A percentile compares a stretch with the other conserved stretches of the same genome.
phyloP scores from a whole-genome alignment of 1,284 basidiomycete species.

The Ceratobasidium sp. region DNA sequence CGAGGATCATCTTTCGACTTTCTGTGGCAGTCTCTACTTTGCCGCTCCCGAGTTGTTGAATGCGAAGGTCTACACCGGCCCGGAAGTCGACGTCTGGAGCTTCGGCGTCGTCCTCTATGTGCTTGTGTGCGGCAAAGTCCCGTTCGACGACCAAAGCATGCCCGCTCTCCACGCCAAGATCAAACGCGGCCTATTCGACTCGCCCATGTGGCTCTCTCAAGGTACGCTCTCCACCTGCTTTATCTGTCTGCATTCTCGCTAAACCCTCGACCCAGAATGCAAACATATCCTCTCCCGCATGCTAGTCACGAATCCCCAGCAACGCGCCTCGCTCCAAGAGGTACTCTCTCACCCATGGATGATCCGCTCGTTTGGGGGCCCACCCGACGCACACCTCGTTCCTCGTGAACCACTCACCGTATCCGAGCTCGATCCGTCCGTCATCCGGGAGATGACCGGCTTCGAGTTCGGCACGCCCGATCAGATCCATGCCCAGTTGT shows the following conservation, averaged over 20 bases:
- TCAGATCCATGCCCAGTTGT: slow-evolving; percentile 83
- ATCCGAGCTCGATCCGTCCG: slow-evolving; percentile 87
- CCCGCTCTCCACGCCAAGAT: slow-evolving; percentile 99
- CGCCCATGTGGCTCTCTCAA: slow-evolving; percentile 95
- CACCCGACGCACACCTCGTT: slow-evolving; percentile 89
- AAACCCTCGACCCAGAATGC: slow-evolving; percentile 77
- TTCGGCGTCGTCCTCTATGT: slow-evolving; percentile 99
- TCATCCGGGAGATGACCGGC: slow-evolving; percentile 93
- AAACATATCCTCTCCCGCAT: slow-evolving; percentile 94
- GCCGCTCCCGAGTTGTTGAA: slow-evolving; percentile 97
- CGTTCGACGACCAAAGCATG: slow-evolving; percentile 99
- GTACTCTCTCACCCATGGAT: slow-evolving; percentile 97
- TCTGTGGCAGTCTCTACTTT: slow-evolving; percentile 98
- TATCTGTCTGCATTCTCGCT: too few relatives aligned
- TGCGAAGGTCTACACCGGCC: slow-evolving; percentile 96
- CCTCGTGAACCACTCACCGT: slow-evolving; percentile 82
- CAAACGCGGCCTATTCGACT: slow-evolving; percentile 96
- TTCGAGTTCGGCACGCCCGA: slow-evolving; percentile 96
- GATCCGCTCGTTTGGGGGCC: slow-evolving; percentile 85
- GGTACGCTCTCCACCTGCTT: too few relatives aligned
- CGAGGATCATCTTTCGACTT: slow-evolving; percentile 86
- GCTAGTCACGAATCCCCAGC: slow-evolving; percentile 94
- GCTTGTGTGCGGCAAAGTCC: slow-evolving; percentile 97
- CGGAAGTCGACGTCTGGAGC: slow-evolving; percentile 99
- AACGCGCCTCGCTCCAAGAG: slow-evolving; percentile 87